phyloP scores from a whole-genome alignment of 331 rosid genomes.

The Quercus lobata region DNA sequence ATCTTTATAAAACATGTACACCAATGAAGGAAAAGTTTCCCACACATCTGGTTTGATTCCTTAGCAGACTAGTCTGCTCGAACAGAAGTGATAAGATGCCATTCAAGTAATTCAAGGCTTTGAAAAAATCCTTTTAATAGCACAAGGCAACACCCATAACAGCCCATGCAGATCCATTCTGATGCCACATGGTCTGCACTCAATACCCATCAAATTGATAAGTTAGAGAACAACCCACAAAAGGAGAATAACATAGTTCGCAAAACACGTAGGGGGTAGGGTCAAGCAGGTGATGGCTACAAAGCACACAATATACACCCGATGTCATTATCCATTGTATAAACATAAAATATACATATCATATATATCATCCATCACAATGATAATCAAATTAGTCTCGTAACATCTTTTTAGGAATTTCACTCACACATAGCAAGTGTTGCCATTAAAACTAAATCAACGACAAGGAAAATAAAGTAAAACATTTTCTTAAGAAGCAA shows the following conservation, averaged over 20 bases:
- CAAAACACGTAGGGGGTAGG: neutral
- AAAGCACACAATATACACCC: neutral
- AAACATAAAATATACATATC: neutral
- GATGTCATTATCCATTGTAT: neutral
- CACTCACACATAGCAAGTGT: neutral
- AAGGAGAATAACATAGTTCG: neutral
- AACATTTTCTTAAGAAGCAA: neutral
- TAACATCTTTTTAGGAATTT: neutral
- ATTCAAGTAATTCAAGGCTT: neutral
- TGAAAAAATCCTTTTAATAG: neutral
- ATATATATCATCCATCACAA: neutral
- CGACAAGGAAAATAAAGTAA: neutral
- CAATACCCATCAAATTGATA: neutral
- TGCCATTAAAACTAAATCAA: neutral
- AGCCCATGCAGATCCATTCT: neutral
- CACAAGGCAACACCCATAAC: neutral
- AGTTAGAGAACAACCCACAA: neutral
- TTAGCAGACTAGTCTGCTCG: neutral
- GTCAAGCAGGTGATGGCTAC: neutral
- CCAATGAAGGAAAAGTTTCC: too few relatives aligned
- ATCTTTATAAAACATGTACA: too few relatives aligned
- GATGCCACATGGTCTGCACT: neutral
- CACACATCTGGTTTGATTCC: neutral
- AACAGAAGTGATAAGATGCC: neutral
- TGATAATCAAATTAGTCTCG: neutral